Evolutionary conservation across 2,329 filamentous ascomycete genomes (phyloP), one percentile per base, ranked within the genome.

Genomic region (Nothophoma quercina): DNA sequence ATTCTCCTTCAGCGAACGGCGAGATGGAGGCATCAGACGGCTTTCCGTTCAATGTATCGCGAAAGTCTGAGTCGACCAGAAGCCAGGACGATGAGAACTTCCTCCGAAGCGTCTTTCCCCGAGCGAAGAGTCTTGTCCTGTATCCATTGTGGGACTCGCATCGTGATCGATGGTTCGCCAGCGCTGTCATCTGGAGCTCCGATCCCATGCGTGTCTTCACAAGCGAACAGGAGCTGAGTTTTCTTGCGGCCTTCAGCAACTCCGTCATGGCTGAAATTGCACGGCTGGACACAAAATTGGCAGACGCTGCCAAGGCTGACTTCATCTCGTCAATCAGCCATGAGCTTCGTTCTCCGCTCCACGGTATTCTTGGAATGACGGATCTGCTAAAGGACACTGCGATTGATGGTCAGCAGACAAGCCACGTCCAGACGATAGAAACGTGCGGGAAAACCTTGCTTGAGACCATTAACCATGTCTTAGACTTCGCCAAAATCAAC

Each of bases 291-390:
- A 72, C 71, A n/a, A 71, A 71, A 18, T 48, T 70, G 7, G 71
- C 72, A 13, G 72, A 75, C 40, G 62, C 65, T 39, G 82, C 83
- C 33, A 86, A 85, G 63, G 79, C 80, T 1, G 83, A 86, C 50
- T 81, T 85, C 28, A 78, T 88, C 7, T 81, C 82, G 0, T 85
- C 81, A 1, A 79, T 88, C 5, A 85, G 81, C 3, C 85, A 88
- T 60, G 85, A 88, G 63, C 70, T 88, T 12, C 77, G 85, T 4
- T 85, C 81, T 2, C 85, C 85, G 0, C 72, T 88, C 0, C 85
- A 88, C 48, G 85, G 85, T 2, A 81, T 87, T 25, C 70, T 87
- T 0, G 79, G 82, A 0, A 71, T 71, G 60, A 68, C 64, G 7
- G 71, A 73, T 50, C 46, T 74, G 7, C 55, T 74, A 3, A 68